Evolutionary conservation across 129 eudicot species (phyloP).

Genomic region (Centella asiatica): DNA sequence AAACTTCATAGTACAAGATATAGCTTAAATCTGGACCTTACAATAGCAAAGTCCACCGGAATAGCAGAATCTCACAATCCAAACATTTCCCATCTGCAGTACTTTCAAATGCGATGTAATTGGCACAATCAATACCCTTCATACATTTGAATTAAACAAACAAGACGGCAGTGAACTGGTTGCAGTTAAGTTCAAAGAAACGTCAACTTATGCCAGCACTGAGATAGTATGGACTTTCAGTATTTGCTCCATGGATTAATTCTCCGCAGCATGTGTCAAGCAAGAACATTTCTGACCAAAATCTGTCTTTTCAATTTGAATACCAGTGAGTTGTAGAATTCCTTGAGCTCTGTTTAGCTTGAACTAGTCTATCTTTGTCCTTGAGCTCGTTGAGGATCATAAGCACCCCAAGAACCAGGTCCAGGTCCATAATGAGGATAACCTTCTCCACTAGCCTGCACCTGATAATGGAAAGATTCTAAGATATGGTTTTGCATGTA

Average conservation of each 20-base stretch:
- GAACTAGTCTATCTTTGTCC: slow-evolving; percentile 60
- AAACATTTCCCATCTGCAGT: background rate
- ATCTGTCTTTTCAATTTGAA: slow-evolving; percentile 36
- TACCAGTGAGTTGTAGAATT: slow-evolving; percentile 32
- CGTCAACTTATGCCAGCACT: slow-evolving; percentile 11
- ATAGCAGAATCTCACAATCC: background rate
- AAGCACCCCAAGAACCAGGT: slow-evolving; percentile 79
- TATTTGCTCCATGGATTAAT: slow-evolving; percentile 20
- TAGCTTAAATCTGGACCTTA: background rate
- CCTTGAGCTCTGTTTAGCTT: slow-evolving; percentile 22
- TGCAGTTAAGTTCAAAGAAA: slow-evolving; percentile 16
- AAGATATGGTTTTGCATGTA: slow-evolving; percentile 3
- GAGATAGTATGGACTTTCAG: slow-evolving; percentile 21
- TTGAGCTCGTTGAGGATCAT: slow-evolving; percentile 66
- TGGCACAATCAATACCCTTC: background rate
- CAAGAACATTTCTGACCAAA: slow-evolving; percentile 32
- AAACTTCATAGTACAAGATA: background rate
- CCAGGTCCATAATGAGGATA: slow-evolving; percentile 87
- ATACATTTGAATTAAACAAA: background rate
- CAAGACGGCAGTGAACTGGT: background rate
- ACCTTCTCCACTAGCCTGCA: slow-evolving; percentile 64
- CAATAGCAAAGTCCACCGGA: background rate
- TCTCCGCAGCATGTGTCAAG: slow-evolving; percentile 19
- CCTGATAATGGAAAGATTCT: slow-evolving; percentile 23
- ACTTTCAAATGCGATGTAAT: background rate